Evolutionary conservation across 2,329 filamentous ascomycete species (phyloP), one percentile per base, ranked within the genome.

Genomic region (Fusarium lateritium): DNA sequence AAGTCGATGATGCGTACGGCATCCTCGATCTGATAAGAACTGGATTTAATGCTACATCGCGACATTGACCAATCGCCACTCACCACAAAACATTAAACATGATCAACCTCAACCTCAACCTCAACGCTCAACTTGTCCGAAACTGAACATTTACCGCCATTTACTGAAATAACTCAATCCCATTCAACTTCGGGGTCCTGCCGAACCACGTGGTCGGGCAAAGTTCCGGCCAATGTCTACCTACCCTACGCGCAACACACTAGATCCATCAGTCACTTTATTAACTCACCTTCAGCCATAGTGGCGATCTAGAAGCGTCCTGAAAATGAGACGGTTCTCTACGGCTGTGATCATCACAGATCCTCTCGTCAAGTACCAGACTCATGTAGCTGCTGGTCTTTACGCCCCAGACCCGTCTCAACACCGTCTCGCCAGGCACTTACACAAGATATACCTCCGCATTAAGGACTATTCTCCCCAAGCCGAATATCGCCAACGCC

Each of bases 401-500:
- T 92, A 91, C 76, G 82, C 84, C 46, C 89, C 92, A 10, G 92
- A 95, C 78, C 87, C 88, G 7, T 86, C 90, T 22, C 91, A 94
- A 76, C 89, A 93, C 77, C 86, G 91, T 21, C 83, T 93, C 8
- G 92, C 92, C 7, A 84, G 93, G 40, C 91, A 95, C 78, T 83
- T 95, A 3, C 91, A 93, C 71, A 92, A 93, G 75, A 84, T 95
- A 13, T 95, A 96, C 72, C 82, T 88, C 38, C 85, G 89, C 4
- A 82, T 95, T 40, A 94, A 93, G 75, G 92, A 95, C 77, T 95
- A 96, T 79, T 87, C 91, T 36, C 93, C 92, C 0, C 86, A 89
- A 46, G 72, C 86, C 14, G 91, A 94, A 74, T 94, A 94, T 76
- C 85, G 85, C 31, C 83, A 88, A 65, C 86, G 88, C 28, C 83